phyloP scores from a whole-genome alignment of 805 yeast genomes.

The Cyberlindnera subsufficiens region DNA sequence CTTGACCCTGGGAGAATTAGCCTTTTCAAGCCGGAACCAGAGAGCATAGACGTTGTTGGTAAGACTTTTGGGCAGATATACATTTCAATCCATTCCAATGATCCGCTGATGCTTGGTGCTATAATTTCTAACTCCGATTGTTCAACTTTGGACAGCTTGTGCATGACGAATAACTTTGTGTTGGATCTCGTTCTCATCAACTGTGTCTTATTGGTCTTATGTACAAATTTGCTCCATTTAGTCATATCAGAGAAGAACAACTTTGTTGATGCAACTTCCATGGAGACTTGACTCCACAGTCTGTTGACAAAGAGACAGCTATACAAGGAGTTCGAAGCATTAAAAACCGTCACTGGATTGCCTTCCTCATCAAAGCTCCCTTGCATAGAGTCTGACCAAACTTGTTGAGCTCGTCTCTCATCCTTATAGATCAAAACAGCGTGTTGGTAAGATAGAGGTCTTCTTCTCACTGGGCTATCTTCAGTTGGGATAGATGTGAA shows the following conservation, averaged over 20 bases:
- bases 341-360: slow-evolving; percentile 14
- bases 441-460: slow-evolving; percentile 63
- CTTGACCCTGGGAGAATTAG: slow-evolving; percentile 66
- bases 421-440: slow-evolving; percentile 62
- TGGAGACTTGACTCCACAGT: slow-evolving; percentile 54
- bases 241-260: slow-evolving; percentile 46
- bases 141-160: slow-evolving; percentile 51
- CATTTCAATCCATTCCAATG: slow-evolving; percentile 65
- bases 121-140: slow-evolving; percentile 51
- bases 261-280: slow-evolving; percentile 47
- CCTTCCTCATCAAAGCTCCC: slow-evolving; percentile 11
- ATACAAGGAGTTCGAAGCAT: slow-evolving; percentile 32
- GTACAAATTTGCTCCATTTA: slow-evolving; percentile 38
- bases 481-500: slow-evolving; percentile 58
- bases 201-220: slow-evolving; percentile 5
- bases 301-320: slow-evolving; percentile 66
- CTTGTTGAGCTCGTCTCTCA: slow-evolving; percentile 37
- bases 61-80: slow-evolving; percentile 72
- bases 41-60: slow-evolving; percentile 47
- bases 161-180: slow-evolving; percentile 52
- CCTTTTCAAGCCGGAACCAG: slow-evolving; percentile 33
- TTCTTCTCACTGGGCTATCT: slow-evolving; percentile 51
- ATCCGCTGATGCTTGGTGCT: slow-evolving; percentile 37
- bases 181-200: slow-evolving; percentile 20
- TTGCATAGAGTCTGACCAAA: slow-evolving; percentile 33